These are phyloP conservation scores for Plasmodium vivax DNA, from an alignment of 169 alveolate species.

Conservation along the genomic window DNA sequence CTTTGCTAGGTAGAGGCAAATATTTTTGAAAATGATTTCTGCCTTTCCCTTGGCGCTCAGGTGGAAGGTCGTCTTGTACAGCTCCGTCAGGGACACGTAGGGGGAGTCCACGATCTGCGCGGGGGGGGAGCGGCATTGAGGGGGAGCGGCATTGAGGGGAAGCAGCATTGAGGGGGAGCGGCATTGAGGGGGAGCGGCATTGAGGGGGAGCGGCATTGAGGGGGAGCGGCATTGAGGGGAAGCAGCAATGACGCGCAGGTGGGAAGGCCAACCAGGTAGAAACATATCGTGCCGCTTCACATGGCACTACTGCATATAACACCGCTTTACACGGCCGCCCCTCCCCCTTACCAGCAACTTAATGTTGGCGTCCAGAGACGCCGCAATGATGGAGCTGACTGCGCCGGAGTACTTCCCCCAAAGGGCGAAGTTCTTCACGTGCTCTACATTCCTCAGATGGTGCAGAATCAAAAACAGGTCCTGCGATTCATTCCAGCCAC, in stretches of 20 bases:
- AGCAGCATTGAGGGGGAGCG: no score
- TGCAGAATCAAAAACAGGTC: slow-evolving; percentile 44
- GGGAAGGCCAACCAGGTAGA: not conserved
- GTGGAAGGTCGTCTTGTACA: slow-evolving; percentile 58
- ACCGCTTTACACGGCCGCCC: not conserved
- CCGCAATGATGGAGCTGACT: slow-evolving; percentile 53
- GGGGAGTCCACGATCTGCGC: slow-evolving; percentile 69
- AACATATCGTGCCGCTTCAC: not conserved
- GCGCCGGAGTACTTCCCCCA: slow-evolving; percentile 75
- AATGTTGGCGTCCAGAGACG: slow-evolving; percentile 57
- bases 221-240: no score
- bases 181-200: no score
- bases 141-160: no score
- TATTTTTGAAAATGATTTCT: slow-evolving; percentile 52
- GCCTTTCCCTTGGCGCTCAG: slow-evolving; percentile 32
- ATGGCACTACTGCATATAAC: not conserved
- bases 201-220: no score
- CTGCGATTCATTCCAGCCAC: slow-evolving; percentile 73
- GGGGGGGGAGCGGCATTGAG: no score
- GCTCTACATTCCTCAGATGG: slow-evolving; percentile 58
- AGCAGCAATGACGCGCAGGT: no score
- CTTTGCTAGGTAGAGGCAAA: slow-evolving; percentile 54
- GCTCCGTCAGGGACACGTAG: slow-evolving; percentile 39
- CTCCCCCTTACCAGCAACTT: slow-evolving; percentile 28
- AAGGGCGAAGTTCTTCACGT: slow-evolving; percentile 52